Base-by-base conservation (phyloP, 768 basidiomycete genomes). In the Pulveroboletus sp. region DNA sequence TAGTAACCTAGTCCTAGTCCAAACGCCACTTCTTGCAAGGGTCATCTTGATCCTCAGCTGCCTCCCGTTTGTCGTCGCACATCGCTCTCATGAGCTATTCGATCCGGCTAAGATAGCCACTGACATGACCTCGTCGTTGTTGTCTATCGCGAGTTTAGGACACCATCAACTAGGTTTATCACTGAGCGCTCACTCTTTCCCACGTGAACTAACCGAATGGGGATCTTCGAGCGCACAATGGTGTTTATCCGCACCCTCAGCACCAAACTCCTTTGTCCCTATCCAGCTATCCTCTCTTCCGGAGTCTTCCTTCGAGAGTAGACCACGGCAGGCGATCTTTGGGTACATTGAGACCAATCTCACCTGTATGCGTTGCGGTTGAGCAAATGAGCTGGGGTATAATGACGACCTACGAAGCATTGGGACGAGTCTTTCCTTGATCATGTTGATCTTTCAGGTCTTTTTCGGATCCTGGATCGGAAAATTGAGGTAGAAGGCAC, bases 391-490 rank as follows among this genome's bases (percentile, higher is more conserved):
- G 14, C 8, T 31, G 14, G 14, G 14, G 4, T 9, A 31, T 31
- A 14, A 7, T 10, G 14, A 39, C 13, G 9, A 49, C 54, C 42
- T 9, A 56, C 54, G 42, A 43, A 56, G 50, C 56, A 55, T 51
- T 1, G 43, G 12, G 9, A 46, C 27, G 2, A 53, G 45, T 8
- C 19, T 34, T 10, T 43, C 7, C 12, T 45, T 52, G 36, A 59
- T 50, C 19, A 20, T 16, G n/a, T 47, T 34, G 1, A 56, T 45
- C 51, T 45, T 55, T 10, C 12, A 39, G 7, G 11, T 20, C 13
- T 19, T 45, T 11, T 32, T 19, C 2, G 13, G 1, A 14, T 49
- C 37, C 2, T 20, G 1, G 19, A 16, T 5, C 37, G 44, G 11
- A 46, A 30, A 7, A 43, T 19, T 2, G 45, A 27, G 1, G 40